These are phyloP conservation scores for Medicago lupulina DNA, from an alignment of 306 rosid species.

Conservation along the genomic window DNA sequence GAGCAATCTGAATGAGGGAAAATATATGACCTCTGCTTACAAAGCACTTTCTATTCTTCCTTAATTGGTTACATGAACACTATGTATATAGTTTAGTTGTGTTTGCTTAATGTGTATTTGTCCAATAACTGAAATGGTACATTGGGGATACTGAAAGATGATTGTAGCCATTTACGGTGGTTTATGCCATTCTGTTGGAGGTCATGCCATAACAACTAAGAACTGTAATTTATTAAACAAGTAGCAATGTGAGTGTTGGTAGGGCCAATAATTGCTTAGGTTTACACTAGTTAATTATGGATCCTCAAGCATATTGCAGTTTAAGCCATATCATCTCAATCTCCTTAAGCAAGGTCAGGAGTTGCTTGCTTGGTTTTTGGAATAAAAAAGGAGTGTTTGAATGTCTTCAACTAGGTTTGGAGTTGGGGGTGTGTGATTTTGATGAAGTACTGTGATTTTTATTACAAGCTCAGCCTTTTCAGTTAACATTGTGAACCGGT, in stretches of 20 bases:
- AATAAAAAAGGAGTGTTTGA: slow-evolving; percentile 35
- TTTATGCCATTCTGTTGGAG: slow-evolving; percentile 32
- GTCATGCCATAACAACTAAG: slow-evolving; percentile 25
- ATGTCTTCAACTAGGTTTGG: slow-evolving; percentile 6
- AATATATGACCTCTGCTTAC: slow-evolving; percentile 10
- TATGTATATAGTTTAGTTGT: slow-evolving; percentile 1
- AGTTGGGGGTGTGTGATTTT: slow-evolving; percentile 19
- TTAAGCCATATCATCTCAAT: slow-evolving; percentile 8
- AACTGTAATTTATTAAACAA: slow-evolving; percentile 8
- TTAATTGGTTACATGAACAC: slow-evolving; percentile 3
- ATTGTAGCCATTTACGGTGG: slow-evolving; percentile 23
- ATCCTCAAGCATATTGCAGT: slow-evolving; percentile 13
- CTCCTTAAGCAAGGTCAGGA: slow-evolving; percentile 21
- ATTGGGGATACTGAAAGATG: slow-evolving; percentile 28
- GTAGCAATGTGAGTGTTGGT: slow-evolving; percentile 23
- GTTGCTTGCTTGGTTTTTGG: slow-evolving; percentile 23
- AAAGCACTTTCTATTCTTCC: slow-evolving; percentile 23
- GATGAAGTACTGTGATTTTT: slow-evolving; percentile 21
- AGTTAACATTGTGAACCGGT: slow-evolving; percentile 9
- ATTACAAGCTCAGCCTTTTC: slow-evolving; percentile 19
- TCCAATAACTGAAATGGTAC: slow-evolving; percentile 26
- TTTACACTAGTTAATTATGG: slow-evolving; percentile 20
- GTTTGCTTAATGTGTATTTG: slow-evolving; percentile 33
- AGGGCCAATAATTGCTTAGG: slow-evolving; percentile 6
- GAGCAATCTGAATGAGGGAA: slow-evolving; percentile 33